phyloP scores from a whole-genome alignment of 768 basidiomycete species.

The Exsudoporus frostii region DNA sequence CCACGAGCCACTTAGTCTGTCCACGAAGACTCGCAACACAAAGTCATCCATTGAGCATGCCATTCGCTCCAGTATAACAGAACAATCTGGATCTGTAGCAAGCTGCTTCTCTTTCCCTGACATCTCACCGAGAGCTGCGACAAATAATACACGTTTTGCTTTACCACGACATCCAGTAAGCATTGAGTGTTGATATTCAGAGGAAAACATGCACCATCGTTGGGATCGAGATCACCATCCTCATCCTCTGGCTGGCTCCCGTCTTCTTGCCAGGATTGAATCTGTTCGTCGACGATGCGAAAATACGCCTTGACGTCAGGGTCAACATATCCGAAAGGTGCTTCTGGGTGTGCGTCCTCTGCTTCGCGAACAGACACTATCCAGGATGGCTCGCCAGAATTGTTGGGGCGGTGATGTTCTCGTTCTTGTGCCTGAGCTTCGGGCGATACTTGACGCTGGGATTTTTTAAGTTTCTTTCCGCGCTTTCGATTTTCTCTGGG shows the following conservation, averaged over 20 bases:
- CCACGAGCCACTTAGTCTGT: constrained; percentile 85
- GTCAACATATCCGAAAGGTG: constrained; percentile 89
- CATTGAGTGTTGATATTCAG: background rate
- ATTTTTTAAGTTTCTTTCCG: constrained; percentile 71
- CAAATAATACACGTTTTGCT: constrained; percentile 77
- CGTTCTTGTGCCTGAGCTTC: background rate
- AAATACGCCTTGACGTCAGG: constrained; percentile 93
- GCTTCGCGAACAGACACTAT: constrained; percentile 46
- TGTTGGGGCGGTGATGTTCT: background rate
- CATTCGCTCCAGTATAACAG: constrained; percentile 86
- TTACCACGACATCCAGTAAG: constrained; percentile 1
- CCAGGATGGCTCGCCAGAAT: constrained; percentile 62
- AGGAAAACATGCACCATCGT: constrained; percentile 52
- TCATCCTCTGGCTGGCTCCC: constrained; percentile 43
- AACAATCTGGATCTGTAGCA: constrained; percentile 92
- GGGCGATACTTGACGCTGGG: constrained; percentile 21
- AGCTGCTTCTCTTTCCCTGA: constrained; percentile 84
- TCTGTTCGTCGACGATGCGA: constrained; percentile 80
- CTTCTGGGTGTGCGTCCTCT: constrained; percentile 53
- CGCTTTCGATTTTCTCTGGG: constrained; percentile 73
- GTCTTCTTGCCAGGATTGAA: constrained; percentile 75
- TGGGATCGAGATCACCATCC: constrained; percentile 54
- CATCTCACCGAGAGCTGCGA: constrained; percentile 84
- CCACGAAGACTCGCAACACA: constrained; percentile 86
- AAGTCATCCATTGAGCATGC: constrained; percentile 94